Evolutionary conservation across 192 early-diverging fungal genomes (phyloP).

Genomic region (Coemansia sp.): DNA sequence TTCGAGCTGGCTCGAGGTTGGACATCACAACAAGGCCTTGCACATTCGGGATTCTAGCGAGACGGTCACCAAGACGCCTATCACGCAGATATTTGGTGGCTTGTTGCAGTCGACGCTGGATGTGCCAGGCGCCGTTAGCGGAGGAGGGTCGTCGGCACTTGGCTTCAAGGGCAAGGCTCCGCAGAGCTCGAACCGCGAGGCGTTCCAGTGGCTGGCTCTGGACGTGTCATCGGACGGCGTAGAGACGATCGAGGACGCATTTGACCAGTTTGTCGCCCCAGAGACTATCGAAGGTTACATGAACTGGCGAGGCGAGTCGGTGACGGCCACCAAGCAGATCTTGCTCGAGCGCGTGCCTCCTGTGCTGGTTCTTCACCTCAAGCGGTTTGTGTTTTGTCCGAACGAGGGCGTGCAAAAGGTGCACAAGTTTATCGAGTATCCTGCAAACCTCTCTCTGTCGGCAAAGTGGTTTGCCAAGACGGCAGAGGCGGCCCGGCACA

Average conservation of each 20-base stretch:
- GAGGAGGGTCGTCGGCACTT: not conserved
- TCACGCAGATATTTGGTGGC: slow-evolving; percentile 88
- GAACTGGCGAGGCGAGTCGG: slow-evolving; percentile 28
- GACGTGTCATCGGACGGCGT: slow-evolving; percentile 84
- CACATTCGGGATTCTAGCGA: slow-evolving; percentile 60
- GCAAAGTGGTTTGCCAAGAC: slow-evolving; percentile 55
- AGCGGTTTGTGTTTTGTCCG: slow-evolving; percentile 87
- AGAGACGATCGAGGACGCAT: slow-evolving; percentile 81
- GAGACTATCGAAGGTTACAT: slow-evolving; percentile 86
- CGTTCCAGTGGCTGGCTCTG: slow-evolving; percentile 85
- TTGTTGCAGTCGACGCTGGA: slow-evolving; percentile 75
- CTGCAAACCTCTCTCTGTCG: slow-evolving; percentile 62
- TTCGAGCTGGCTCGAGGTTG: slow-evolving; percentile 90
- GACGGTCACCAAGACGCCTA: slow-evolving; percentile 64
- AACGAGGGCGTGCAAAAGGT: slow-evolving; percentile 82
- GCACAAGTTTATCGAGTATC: slow-evolving; percentile 82
- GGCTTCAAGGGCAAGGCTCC: slow-evolving; percentile 57
- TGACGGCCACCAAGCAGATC: slow-evolving; percentile 81
- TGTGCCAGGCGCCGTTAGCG: slow-evolving; percentile 50
- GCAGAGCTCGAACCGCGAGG: slow-evolving; percentile 84
- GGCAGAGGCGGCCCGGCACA: slow-evolving; percentile 19
- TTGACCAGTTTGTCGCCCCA: slow-evolving; percentile 73
- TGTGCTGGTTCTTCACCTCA: slow-evolving; percentile 91
- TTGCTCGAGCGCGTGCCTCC: slow-evolving; percentile 84
- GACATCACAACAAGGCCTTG: slow-evolving; percentile 69